Conservation (phyloP, 441 rosid species). For the Viola pubescens region DNA sequence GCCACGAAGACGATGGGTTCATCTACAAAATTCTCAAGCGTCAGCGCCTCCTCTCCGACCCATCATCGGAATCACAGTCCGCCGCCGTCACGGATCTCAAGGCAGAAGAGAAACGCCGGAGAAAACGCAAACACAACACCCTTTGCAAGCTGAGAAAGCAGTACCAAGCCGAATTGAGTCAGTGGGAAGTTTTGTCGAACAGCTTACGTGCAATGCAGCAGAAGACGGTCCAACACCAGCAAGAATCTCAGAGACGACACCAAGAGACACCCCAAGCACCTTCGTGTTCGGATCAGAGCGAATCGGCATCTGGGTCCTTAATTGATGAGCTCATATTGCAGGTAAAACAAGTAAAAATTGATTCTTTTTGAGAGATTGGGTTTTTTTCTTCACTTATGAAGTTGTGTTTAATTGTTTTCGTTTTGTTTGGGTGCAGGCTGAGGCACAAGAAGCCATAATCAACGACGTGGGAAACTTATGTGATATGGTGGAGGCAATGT, state of each 20-base stretch:
- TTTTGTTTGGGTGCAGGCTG: constrained; percentile 37
- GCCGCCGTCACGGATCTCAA: constrained; percentile 31
- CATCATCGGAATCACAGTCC: constrained; percentile 11
- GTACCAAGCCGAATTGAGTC: constrained; percentile 50
- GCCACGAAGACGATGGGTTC: constrained; percentile 75
- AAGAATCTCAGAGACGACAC: constrained; percentile 16
- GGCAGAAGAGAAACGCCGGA: constrained; percentile 38
- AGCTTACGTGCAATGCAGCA: constrained; percentile 42
- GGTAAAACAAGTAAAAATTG: constrained; percentile 27
- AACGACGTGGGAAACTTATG: constrained; percentile 46
- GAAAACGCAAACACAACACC: constrained; percentile 36
- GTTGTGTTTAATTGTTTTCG: not conserved
- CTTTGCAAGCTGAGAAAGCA: constrained; percentile 41
- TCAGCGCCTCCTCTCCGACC: constrained; percentile 33
- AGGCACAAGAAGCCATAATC: constrained; percentile 53
- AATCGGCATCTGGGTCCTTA: constrained; percentile 20
- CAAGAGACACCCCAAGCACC: not conserved
- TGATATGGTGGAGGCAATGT: constrained; percentile 52
- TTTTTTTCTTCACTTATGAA: constrained; percentile 9
- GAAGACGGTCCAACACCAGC: constrained; percentile 21
- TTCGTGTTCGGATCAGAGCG: constrained; percentile 3
- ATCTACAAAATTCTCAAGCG: constrained; percentile 57
- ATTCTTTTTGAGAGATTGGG: not conserved
- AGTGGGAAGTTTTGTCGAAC: constrained; percentile 61
- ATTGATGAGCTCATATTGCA: constrained; percentile 46